Evolutionary conservation across 441 rosid genomes (phyloP).

Genomic region (Erodium moschatum): DNA sequence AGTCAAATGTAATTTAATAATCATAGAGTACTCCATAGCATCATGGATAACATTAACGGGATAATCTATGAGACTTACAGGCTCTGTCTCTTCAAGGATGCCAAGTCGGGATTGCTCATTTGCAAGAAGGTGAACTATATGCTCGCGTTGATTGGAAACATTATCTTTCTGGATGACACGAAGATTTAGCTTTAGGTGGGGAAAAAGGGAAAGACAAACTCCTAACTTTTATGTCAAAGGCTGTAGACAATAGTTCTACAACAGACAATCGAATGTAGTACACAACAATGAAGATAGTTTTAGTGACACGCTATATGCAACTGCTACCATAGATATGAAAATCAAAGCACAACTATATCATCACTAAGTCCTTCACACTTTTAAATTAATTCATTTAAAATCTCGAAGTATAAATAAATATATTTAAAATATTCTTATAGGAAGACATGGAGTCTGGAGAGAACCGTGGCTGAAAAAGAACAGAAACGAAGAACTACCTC

Average conservation of each 20-base stretch:
- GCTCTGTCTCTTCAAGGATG: constrained; percentile 58
- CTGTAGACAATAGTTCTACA: background rate
- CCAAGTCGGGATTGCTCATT: constrained; percentile 86
- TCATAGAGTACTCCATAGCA: background rate
- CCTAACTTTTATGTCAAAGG: background rate
- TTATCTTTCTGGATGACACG: constrained; percentile 68
- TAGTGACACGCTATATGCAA: background rate
- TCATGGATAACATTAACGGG: background rate
- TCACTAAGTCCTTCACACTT: background rate
- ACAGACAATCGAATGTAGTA: background rate
- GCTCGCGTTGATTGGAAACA: constrained; percentile 93
- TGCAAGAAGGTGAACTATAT: constrained; percentile 80
- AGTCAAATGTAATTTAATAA: background rate
- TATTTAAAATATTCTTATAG: background rate
- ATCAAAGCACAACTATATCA: too few species aligned
- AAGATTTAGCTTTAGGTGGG: constrained; percentile 19
- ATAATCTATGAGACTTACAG: constrained; percentile 38
- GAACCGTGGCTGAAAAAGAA: background rate
- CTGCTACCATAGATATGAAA: background rate
- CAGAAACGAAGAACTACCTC: background rate
- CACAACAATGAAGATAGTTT: background rate
- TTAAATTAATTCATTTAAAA: background rate
- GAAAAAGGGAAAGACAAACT: background rate
- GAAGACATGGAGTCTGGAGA: background rate
- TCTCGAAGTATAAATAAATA: background rate